Conservation (phyloP, 345 rosid species). For the Triadica sebifera region DNA sequence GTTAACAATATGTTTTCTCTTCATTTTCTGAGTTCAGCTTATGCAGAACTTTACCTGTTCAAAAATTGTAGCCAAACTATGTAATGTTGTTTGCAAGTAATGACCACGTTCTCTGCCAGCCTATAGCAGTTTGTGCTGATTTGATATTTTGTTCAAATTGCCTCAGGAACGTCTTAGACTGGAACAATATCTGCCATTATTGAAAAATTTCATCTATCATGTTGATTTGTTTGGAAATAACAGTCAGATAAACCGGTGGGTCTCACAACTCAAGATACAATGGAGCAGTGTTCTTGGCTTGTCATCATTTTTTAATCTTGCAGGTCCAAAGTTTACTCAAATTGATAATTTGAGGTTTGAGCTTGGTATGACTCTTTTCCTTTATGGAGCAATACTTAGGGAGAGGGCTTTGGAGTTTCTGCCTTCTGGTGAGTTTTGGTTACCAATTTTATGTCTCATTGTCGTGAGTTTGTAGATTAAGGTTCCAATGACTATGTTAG, state of each 20-base stretch:
- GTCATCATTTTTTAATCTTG: conserved; percentile 49
- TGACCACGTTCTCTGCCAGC: not conserved
- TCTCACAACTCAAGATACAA: conserved; percentile 57
- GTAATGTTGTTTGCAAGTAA: not conserved
- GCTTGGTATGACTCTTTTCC: conserved; percentile 58
- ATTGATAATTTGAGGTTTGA: conserved; percentile 61
- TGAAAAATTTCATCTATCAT: conserved; percentile 58
- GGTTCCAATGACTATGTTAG: conserved; percentile 2
- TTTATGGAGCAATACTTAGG: conserved; percentile 57
- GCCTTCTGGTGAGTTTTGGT: conserved; percentile 43
- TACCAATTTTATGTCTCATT: not conserved
- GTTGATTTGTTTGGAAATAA: conserved; percentile 37
- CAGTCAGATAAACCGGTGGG: conserved; percentile 31
- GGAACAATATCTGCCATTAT: conserved; percentile 59
- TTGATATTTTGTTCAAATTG: conserved; percentile 16
- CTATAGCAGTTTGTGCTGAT: conserved; percentile 11
- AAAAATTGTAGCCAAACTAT: not conserved
- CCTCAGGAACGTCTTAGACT: conserved; percentile 62
- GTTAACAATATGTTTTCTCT: not conserved
- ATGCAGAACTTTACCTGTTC: not conserved
- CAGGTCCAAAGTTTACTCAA: conserved; percentile 55
- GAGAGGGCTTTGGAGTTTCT: conserved; percentile 65
- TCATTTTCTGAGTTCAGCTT: not conserved
- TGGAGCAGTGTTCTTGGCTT: conserved; percentile 64
- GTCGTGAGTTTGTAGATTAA: conserved; percentile 3